Percentiles rank a stretch among this genome's conserved stretches.
Evolutionary conservation across 495 filamentous ascomycete species (phyloP).

Genomic region (Aspergillus taichungensis): DNA sequence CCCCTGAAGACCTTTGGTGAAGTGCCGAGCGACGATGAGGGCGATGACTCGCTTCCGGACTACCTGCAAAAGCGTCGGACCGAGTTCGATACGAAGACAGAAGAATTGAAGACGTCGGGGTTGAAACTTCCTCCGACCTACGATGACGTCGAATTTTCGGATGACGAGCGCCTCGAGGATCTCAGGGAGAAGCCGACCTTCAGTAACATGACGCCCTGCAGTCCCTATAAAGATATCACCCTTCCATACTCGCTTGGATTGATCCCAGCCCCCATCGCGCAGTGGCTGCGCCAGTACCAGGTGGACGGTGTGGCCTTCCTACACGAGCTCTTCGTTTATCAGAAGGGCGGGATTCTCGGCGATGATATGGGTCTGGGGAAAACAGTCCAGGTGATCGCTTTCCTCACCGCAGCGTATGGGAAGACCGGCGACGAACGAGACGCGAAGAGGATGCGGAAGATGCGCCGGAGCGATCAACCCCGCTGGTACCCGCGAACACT

Average conservation of each 20-base stretch:
- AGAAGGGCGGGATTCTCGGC: constrained; percentile 81
- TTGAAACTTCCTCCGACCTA: constrained; percentile 74
- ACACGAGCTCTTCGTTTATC: constrained; percentile 84
- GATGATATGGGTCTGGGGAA: constrained; percentile 99
- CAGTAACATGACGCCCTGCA: constrained; percentile 48
- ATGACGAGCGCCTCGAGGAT: constrained; percentile 59
- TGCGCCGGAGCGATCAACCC: constrained; percentile 46
- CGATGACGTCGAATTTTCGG: constrained; percentile 77
- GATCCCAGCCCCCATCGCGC: constrained; percentile 84
- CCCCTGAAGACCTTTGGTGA: constrained; percentile 31
- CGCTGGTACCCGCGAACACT: constrained; percentile 81
- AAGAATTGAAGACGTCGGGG: constrained; percentile 55
- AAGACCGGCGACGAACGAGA: constrained; percentile 92
- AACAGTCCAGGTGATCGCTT: constrained; percentile 93
- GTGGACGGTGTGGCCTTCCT: constrained; percentile 78
- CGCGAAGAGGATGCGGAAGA: constrained; percentile 83
- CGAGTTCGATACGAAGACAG: constrained; percentile 44
- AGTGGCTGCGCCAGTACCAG: constrained; percentile 90
- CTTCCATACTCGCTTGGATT: constrained; percentile 70
- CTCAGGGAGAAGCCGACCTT: constrained; percentile 66
- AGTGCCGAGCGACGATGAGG: constrained; percentile 44
- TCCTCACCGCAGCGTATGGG: constrained; percentile 85
- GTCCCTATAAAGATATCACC: constrained; percentile 64
- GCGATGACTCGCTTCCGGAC: constrained; percentile 49
- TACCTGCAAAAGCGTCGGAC: constrained; percentile 46